A percentile compares a stretch with the other conserved stretches of the same genome.
These are phyloP conservation scores for Xylariaceae sp. DNA, from an alignment of 2,329 filamentous ascomycete genomes.

Conservation along the genomic window DNA sequence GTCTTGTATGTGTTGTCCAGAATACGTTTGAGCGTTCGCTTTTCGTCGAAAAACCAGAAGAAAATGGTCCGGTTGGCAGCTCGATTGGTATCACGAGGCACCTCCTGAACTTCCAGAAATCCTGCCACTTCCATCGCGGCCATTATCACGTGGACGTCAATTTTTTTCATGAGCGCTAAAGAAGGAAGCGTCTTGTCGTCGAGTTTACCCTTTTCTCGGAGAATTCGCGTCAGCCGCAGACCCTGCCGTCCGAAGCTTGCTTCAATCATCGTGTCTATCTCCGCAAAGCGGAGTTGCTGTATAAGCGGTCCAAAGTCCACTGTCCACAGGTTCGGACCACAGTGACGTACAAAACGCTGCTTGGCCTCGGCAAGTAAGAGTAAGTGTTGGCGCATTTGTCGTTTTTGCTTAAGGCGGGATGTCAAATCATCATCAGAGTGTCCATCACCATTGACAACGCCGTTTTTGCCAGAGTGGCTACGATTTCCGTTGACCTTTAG, in stretches of 20 bases:
- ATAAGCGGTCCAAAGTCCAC: constrained; percentile 77
- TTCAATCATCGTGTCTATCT: constrained; percentile 78
- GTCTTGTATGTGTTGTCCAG: constrained; percentile 83
- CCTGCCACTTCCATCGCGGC: constrained; percentile 82
- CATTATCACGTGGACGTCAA: constrained; percentile 80
- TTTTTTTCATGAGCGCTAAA: constrained; percentile 77
- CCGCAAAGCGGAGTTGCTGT: constrained; percentile 65
- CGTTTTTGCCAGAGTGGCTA: constrained; percentile 15
- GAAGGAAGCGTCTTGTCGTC: constrained; percentile 86
- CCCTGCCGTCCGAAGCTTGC: constrained; percentile 73
- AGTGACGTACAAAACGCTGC: constrained; percentile 64
- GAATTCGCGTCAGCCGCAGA: constrained; percentile 77
- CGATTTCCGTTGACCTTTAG: constrained; percentile 27
- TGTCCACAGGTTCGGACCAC: constrained; percentile 71
- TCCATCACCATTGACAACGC: constrained; percentile 28
- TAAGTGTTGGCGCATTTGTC: constrained; percentile 69
- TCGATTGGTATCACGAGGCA: constrained; percentile 81
- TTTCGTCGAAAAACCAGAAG: constrained; percentile 84
- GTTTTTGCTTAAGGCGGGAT: constrained; percentile 44
- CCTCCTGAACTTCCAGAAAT: constrained; percentile 87
- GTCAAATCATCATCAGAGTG: constrained; percentile 46
- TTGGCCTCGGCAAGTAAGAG: constrained; percentile 66
- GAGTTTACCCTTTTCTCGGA: constrained; percentile 84
- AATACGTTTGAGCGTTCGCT: constrained; percentile 65
- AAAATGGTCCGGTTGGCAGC: constrained; percentile 81